Evolutionary conservation across 176 grass and related monocot genomes (phyloP).

Genomic region (Raddia guianensis): DNA sequence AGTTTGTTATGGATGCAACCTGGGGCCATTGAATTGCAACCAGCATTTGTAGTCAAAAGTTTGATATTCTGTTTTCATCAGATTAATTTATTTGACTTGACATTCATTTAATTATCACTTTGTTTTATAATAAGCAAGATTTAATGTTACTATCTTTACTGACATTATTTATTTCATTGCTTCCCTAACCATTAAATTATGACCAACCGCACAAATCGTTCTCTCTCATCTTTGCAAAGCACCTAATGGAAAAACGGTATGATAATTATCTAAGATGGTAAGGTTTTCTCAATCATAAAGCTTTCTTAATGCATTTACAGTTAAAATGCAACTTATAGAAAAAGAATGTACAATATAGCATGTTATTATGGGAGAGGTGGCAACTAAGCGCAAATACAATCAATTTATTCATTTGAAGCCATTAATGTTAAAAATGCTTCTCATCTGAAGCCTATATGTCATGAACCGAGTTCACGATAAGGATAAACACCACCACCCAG

Average conservation of each 20-base stretch:
- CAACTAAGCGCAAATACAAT: too few species aligned
- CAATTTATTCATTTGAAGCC: too few species aligned
- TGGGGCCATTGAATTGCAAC: too few species aligned
- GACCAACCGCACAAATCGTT: neutral
- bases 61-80: neutral
- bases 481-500: too few species aligned
- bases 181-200: neutral
- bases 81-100: neutral
- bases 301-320: neutral
- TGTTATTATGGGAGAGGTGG: too few species aligned
- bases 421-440: too few species aligned
- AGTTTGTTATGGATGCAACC: too few species aligned
- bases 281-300: neutral
- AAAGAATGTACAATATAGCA: neutral
- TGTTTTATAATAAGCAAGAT: neutral
- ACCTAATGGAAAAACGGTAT: neutral
- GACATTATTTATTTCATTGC: neutral
- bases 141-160: neutral
- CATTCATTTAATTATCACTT: neutral
- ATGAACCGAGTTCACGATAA: too few species aligned
- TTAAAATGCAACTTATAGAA: neutral
- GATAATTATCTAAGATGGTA: neutral
- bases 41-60: too few species aligned
- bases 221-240: neutral
- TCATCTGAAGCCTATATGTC: too few species aligned